phyloP scores from a whole-genome alignment of 2,329 filamentous ascomycete genomes.

The Aspergillus flavus region DNA sequence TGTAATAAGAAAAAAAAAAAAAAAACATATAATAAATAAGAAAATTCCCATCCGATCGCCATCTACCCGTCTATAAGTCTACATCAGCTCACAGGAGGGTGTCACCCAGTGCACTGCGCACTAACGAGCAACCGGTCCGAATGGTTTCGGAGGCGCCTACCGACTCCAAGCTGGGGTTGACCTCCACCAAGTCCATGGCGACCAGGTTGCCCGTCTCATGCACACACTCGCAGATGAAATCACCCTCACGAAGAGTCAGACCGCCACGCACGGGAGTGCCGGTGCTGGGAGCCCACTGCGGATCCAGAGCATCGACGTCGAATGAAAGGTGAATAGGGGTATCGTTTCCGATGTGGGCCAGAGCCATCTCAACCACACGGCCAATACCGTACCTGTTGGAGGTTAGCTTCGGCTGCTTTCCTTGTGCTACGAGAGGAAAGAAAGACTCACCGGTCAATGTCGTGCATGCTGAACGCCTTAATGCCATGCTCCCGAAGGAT shows the following conservation, averaged over 20 bases:
- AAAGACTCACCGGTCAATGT: constrained; percentile 74
- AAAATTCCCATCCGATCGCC: not conserved
- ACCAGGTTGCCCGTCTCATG: constrained; percentile 78
- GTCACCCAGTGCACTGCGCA: constrained; percentile 89
- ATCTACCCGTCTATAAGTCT: constrained; percentile 3
- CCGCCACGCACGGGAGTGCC: constrained; percentile 93
- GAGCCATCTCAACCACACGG: constrained; percentile 95
- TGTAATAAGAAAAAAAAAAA: not conserved
- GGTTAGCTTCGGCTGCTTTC: constrained; percentile 4
- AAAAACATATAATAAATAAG: not conserved
- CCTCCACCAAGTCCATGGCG: constrained; percentile 80
- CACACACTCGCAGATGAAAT: constrained; percentile 91
- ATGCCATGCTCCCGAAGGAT: constrained; percentile 86
- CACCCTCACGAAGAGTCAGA: constrained; percentile 89
- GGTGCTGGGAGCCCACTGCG: constrained; percentile 93
- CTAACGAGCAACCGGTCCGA: constrained; percentile 84
- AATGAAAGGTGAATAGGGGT: constrained; percentile 97
- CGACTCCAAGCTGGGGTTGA: constrained; percentile 72
- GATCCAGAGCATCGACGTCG: constrained; percentile 94
- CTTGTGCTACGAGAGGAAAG: not conserved
- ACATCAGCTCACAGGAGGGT: constrained; percentile 66
- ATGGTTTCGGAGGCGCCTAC: constrained; percentile 82
- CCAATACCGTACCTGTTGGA: constrained; percentile 81
- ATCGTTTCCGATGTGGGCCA: constrained; percentile 90
- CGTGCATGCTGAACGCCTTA: constrained; percentile 98